Evolutionary conservation across 192 early-diverging fungal genomes (phyloP), one percentile per base, ranked within the genome.

Genomic region (Chytriomyces sp.): DNA sequence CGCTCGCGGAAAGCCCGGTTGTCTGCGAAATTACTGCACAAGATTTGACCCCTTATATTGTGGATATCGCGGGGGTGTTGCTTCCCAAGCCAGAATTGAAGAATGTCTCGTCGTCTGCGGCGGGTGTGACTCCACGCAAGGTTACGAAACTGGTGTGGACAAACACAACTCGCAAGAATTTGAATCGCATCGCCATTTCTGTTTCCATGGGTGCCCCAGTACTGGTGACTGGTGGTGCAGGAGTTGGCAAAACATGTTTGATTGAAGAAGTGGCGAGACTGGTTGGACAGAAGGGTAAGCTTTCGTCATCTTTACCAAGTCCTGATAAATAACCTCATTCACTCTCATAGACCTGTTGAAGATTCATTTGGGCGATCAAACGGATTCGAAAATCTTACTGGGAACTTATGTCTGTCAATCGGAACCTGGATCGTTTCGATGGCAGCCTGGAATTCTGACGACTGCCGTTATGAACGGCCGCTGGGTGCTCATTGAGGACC

Each of bases 401-500:
- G 98, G 98, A 61, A 98, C 93, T 55, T 98, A 99, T 77, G 90
- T 98, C 6, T 91, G 93, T 22, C 93, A 95, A 40, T 87, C 92
- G 19, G 89, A 87, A 12, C 96, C 98, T 4, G 96, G 95, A 70
- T 83, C 87, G n/a, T 99, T 99, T 77, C 86, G 88, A 38, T 99
- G 95, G 95, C 94, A 94, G 64, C 87, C 92, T 5, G 98, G 98
- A 52, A 86, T 99, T 5, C 85, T 99, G 30, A 93, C 96, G 0
- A 91, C 89, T 6, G 96, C 96, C 5, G 96, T 99, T 0, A 58
- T 78, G 19, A 84, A 93, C 64, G 98, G 98, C 39, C 84, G 89
- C 12, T 99, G 98, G 98, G 89, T 99, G 54, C 79, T 99, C 53
- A 89, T 99, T 73, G 98, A 99, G 80, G 96, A 98, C 82, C 91